These are phyloP conservation scores for Wakefieldia striispora DNA, from an alignment of 768 basidiomycete genomes.

Conservation along the genomic window DNA sequence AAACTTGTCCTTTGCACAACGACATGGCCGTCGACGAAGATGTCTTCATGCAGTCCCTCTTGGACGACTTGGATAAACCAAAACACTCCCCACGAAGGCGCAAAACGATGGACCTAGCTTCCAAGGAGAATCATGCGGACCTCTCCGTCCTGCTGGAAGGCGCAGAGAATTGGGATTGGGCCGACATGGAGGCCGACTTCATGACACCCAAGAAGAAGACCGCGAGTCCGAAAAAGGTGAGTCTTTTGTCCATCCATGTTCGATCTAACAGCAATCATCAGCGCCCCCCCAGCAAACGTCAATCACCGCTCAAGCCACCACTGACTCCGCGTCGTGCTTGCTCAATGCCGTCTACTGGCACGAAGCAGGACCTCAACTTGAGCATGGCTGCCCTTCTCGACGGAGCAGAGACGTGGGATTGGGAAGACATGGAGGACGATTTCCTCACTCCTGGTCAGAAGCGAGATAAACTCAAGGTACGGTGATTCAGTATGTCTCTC, in stretches of 20 bases:
- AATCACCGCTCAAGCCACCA: conserved; percentile 19
- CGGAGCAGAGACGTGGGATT: conserved; percentile 70
- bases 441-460: conserved; percentile 48
- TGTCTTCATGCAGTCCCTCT: conserved; percentile 54
- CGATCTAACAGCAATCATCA: conserved; percentile 2
- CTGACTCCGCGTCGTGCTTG: conserved; percentile 10
- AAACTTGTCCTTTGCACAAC: not conserved
- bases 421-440: conserved; percentile 54
- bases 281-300: conserved; percentile 14
- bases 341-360: conserved; percentile 5
- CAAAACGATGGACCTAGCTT: not conserved
- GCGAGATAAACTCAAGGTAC: conserved; percentile 19
- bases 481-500: not conserved
- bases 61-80: conserved; percentile 44
- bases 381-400: conserved; percentile 52
- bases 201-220: conserved; percentile 50
- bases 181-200: conserved; percentile 51
- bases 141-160: conserved; percentile 55
- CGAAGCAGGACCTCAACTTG: conserved; percentile 28
- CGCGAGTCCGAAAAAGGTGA: conserved; percentile 24
- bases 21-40: conserved; percentile 50
- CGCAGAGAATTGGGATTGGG: conserved; percentile 70
- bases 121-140: conserved; percentile 26
- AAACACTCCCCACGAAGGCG: conserved; percentile 28
- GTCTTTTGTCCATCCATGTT: not conserved